These are phyloP conservation scores for Coemansia pectinata DNA, from an alignment of 192 early-diverging fungal species.

Conservation along the genomic window DNA sequence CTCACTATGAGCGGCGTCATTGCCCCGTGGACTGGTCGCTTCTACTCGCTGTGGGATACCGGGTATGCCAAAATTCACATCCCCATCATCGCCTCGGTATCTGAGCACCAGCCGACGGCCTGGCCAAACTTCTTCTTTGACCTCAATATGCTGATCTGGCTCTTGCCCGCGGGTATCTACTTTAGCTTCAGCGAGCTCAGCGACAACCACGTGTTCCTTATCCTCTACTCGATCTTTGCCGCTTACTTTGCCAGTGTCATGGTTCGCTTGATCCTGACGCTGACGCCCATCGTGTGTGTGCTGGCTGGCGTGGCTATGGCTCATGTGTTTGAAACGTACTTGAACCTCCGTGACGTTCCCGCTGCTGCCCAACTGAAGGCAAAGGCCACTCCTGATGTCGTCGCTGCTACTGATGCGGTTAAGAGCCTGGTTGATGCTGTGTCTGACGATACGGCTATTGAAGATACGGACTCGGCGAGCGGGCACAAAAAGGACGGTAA, in stretches of 20 bases:
- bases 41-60: conserved; percentile 99
- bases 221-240: conserved; percentile 96
- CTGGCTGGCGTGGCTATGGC: conserved; percentile 90
- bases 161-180: conserved; percentile 98
- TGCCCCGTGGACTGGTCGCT: conserved; percentile 98
- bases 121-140: conserved; percentile 99
- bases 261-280: conserved; percentile 98
- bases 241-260: conserved; percentile 99
- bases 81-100: conserved; percentile 99
- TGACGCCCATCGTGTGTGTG: conserved; percentile 98
- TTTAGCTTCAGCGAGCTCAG: conserved; percentile 93
- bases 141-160: conserved; percentile 90
- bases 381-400: neutral
- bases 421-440: neutral
- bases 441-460: neutral
- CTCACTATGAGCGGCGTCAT: conserved; percentile 84
- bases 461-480: conserved; percentile 3
- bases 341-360: conserved; percentile 47
- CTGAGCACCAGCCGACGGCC: conserved; percentile 99
- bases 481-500: conserved; percentile 26
- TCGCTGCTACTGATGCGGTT: neutral
- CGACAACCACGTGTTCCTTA: conserved; percentile 98
- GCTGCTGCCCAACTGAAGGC: neutral
- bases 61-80: conserved; percentile 99
- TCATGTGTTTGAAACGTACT: conserved; percentile 81